phyloP scores from a whole-genome alignment of 176 grass and related monocot species.

The Triticum monococcum region DNA sequence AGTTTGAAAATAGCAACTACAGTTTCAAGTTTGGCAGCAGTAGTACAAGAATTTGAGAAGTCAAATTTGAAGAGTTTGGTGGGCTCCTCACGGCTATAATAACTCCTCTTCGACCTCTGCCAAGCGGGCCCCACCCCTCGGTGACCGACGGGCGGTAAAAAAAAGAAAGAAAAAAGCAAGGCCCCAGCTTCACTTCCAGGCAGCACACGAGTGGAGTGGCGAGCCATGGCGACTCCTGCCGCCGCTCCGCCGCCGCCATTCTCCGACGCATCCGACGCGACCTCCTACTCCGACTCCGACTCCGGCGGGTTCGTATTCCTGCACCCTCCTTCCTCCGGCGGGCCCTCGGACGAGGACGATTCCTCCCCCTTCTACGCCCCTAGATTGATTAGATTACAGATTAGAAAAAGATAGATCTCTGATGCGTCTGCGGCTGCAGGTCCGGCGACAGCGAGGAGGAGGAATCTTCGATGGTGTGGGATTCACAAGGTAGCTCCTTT shows the following conservation, averaged over 20 bases:
- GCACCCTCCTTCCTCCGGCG: not conserved
- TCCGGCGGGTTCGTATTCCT: not conserved
- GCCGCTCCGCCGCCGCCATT: not conserved
- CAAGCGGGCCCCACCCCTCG: not conserved
- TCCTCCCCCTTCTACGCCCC: not conserved
- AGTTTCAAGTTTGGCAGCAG: no score
- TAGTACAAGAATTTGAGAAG: no score
- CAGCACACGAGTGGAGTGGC: not conserved
- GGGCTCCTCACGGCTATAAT: no score
- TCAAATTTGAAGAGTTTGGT: no score
- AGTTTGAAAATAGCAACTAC: no score
- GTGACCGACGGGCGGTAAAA: not conserved
- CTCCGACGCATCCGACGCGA: not conserved
- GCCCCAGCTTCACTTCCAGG: not conserved
- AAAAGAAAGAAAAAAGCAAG: not conserved
- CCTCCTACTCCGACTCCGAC: not conserved
- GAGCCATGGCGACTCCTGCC: not conserved
- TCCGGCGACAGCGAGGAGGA: constrained; percentile 1
- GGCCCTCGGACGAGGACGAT: no score
- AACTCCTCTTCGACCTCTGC: not conserved
- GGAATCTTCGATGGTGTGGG: no score
- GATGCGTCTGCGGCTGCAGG: not conserved
- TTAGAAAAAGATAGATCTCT: not conserved
- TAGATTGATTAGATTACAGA: no score
- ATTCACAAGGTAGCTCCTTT: no score